Evolutionary conservation across 768 basidiomycete species (phyloP), one percentile per base, ranked within the genome.

Genomic region (Leccinum broughii): DNA sequence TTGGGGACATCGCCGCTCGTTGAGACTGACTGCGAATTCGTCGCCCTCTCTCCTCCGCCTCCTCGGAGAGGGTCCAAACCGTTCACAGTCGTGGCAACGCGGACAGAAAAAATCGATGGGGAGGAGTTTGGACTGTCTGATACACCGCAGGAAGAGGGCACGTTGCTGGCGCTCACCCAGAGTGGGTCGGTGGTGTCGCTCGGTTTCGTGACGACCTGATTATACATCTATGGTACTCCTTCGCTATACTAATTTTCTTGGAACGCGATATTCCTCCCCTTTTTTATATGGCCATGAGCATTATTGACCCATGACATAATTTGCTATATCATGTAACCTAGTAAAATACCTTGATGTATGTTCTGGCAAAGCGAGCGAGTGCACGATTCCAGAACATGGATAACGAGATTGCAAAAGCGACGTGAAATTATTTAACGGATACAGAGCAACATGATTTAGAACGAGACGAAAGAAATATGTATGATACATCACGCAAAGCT

Each of bases 401-500:
- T 4, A 13, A 34, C 13, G 58, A 54, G 37, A 56, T 54, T 35
- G 13, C 22, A 57, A 56, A 34, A 32, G 55, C 26, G 26, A 52
- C 4, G 53, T 59, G 37, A 28, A 6, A 64, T 67, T 57, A n/a
- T n/a, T n/a, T n/a, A n/a, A n/a, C 35, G 26, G 55, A 50, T 71
- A 73, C 66, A 66, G 26, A 55, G 55, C 26, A 34, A 57, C 35
- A 15, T 4, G 28, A 30, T 30, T 28, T 28, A 28, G 26, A 26
- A 39, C 34, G 51, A 54, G 48, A 62, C 37, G 44, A 37, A 54
- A 49, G 22, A 48, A 61, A 49, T 64, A 56, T 48, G 60, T 20
- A 46, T 11, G 17, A 61, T 62, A 70, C 46, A 72, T 83, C 81
- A 97, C 62, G 90, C 90, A 76, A 98, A 91, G 74, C 87, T 90